phyloP scores from a whole-genome alignment of 306 rosid genomes.

The Chamaecrista fasciculata region DNA sequence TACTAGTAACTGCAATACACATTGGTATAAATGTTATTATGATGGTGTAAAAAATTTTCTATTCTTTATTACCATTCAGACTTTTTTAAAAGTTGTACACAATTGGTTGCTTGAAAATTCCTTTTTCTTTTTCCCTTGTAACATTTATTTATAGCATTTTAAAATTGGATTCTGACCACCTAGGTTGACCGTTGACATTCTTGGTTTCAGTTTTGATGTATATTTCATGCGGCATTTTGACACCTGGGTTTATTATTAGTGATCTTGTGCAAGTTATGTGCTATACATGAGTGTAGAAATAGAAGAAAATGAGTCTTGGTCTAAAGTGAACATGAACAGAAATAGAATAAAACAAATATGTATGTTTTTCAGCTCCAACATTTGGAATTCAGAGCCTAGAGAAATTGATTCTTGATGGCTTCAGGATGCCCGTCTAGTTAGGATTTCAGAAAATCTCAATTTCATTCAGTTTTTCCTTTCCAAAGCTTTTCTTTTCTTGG shows the following conservation, averaged over 20 bases:
- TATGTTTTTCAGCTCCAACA: not conserved
- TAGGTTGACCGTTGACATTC: not conserved
- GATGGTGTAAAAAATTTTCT: not conserved
- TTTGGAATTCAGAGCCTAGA: not conserved
- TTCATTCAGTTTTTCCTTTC: not conserved
- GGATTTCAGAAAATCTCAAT: not conserved
- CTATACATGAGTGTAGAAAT: too few species aligned
- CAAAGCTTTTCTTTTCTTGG: not conserved
- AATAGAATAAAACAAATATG: not conserved
- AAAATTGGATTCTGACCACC: not conserved
- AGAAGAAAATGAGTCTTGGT: too few species aligned
- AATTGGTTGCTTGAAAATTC: not conserved
- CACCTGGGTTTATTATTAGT: not conserved
- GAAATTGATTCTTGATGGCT: not conserved
- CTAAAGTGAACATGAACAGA: not conserved
- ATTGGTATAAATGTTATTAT: not conserved
- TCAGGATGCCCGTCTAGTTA: not conserved
- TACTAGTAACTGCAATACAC: not conserved
- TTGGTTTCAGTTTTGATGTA: conserved; percentile 4
- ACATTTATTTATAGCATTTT: not conserved
- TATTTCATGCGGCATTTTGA: not conserved
- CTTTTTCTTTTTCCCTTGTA: not conserved
- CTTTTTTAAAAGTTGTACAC: not conserved
- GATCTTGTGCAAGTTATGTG: not conserved
- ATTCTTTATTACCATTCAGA: not conserved